phyloP scores from a whole-genome alignment of 2,329 filamentous ascomycete species.

The Sporothrix globosa region DNA sequence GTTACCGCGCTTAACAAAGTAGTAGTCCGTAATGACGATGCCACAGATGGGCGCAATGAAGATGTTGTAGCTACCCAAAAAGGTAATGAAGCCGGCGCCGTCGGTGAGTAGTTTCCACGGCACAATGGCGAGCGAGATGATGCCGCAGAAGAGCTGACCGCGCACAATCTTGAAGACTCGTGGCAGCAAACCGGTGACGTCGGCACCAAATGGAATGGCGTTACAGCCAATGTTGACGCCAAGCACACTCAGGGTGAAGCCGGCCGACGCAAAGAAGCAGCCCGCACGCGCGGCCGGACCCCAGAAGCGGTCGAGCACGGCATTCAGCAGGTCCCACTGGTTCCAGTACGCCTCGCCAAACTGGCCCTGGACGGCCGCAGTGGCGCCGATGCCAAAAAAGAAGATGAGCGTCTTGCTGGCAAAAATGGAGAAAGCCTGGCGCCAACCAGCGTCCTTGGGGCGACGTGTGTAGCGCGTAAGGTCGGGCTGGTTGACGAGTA shows the following conservation, averaged over 20 bases:
- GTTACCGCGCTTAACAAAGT: slow-evolving; percentile 32
- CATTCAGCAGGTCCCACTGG: slow-evolving; percentile 35
- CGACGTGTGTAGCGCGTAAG: slow-evolving; percentile 47
- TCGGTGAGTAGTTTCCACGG: slow-evolving; percentile 38
- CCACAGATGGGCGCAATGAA: slow-evolving; percentile 36
- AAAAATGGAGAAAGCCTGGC: slow-evolving; percentile 46
- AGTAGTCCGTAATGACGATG: slow-evolving; percentile 38
- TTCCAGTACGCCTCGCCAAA: slow-evolving; percentile 44
- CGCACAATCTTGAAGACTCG: slow-evolving; percentile 46
- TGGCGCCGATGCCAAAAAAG: slow-evolving; percentile 49
- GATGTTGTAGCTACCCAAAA: slow-evolving; percentile 36
- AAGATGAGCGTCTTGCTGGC: slow-evolving; percentile 36
- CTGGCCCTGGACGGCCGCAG: slow-evolving; percentile 48
- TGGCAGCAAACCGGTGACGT: slow-evolving; percentile 43
- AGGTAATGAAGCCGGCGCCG: slow-evolving; percentile 35
- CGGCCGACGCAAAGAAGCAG: slow-evolving; percentile 35
- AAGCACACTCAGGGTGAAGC: slow-evolving; percentile 34
- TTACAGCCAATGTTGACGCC: slow-evolving; percentile 40
- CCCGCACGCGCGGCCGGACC: slow-evolving; percentile 33
- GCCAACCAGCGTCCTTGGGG: slow-evolving; percentile 33
- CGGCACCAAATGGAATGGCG: slow-evolving; percentile 45
- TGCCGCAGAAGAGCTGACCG: slow-evolving; percentile 39
- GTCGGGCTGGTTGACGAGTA: slow-evolving; percentile 44
- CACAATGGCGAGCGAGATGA: slow-evolving; percentile 35
- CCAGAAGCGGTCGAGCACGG: slow-evolving; percentile 36